phyloP scores from a whole-genome alignment of 2,329 filamentous ascomycete species.

The Phyllosticta citrichinensis region DNA sequence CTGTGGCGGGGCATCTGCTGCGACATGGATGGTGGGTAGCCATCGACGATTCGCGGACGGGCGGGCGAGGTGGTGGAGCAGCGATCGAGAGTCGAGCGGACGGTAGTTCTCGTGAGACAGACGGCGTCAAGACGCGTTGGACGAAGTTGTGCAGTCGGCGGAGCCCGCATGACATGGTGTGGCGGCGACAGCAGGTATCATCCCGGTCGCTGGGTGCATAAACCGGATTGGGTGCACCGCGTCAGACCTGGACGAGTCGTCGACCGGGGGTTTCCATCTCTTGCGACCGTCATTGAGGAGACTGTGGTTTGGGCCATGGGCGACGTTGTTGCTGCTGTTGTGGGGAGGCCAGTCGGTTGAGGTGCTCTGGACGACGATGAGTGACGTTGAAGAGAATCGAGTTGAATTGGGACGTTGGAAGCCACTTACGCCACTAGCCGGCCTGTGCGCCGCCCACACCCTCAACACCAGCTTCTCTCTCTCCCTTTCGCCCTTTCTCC shows the following conservation, averaged over 20 bases:
- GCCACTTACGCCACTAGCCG: not conserved
- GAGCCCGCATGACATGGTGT: not conserved
- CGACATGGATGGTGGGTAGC: conserved; percentile 1
- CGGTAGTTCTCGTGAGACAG: not conserved
- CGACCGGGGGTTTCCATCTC: not conserved
- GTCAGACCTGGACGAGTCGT: not conserved
- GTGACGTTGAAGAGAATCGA: not conserved
- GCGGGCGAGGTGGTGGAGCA: not conserved
- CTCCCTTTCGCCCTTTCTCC: too few relatives aligned
- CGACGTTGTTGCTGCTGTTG: too few relatives aligned
- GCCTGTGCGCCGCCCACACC: too few relatives aligned
- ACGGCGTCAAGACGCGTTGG: not conserved
- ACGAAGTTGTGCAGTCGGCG: not conserved
- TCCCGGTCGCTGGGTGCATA: not conserved
- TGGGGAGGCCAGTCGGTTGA: not conserved
- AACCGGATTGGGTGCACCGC: not conserved
- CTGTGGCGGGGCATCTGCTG: conserved; percentile 4
- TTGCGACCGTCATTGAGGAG: not conserved
- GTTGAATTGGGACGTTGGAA: not conserved
- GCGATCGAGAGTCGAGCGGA: not conserved
- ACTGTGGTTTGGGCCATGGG: too few relatives aligned
- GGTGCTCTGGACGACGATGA: not conserved
- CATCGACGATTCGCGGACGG: conserved; percentile 4
- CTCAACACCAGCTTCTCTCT: too few relatives aligned
- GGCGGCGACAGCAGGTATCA: not conserved